Base-by-base conservation (phyloP, 2,329 filamentous ascomycete species). In the Apiospora koreana region DNA sequence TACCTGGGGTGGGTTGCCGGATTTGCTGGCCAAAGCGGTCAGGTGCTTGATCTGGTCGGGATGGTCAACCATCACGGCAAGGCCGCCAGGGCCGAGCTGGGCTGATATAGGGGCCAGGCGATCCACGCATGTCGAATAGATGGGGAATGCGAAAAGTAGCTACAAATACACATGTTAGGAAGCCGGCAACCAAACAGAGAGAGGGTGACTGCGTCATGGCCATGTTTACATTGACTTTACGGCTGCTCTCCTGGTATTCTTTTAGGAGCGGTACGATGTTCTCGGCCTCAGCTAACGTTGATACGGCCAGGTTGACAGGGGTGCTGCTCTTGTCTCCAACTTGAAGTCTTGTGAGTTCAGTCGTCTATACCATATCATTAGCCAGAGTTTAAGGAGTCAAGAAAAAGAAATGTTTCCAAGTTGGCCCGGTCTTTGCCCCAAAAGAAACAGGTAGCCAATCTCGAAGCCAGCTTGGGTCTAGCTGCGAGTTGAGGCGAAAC, bases 221-320 rank as follows among this genome's bases (percentile, higher is more conserved):
- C 35, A 42, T 38, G 66, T 35, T 54, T 80, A 92, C 88, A 77
- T 92, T 93, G 68, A 91, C 85, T 21, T 80, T 76, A 8, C 89
- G 84, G 3, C 87, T 88, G 58, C 82, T 78, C 0, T 77, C 74
- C 75, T 88, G 85, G 73, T 89, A 89, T 70, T 91, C 86, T 14
- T 85, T 79, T 1, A 95, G 80, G 50, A 91, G 84, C 0, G 88
- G 88, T 9, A 88, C 71, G 7, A 95, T 81, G 67, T 88, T 86
- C 78, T 95, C 93, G 1, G 90, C 90, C 80, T 95, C 93, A 2
- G 88, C 82, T n/a, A 95, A 74, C 0, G 93, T 96, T 0, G 92
- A 95, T 1, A 91, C 90, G 43, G 95, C 86, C 68, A 95, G 83
- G 46, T 91, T 89, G 25, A 87, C 86, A 0, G 84, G 82, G 3